Evolutionary conservation across 2,329 filamentous ascomycete genomes (phyloP), one percentile per base, ranked within the genome.

Genomic region (Fusarium oxysporum): DNA sequence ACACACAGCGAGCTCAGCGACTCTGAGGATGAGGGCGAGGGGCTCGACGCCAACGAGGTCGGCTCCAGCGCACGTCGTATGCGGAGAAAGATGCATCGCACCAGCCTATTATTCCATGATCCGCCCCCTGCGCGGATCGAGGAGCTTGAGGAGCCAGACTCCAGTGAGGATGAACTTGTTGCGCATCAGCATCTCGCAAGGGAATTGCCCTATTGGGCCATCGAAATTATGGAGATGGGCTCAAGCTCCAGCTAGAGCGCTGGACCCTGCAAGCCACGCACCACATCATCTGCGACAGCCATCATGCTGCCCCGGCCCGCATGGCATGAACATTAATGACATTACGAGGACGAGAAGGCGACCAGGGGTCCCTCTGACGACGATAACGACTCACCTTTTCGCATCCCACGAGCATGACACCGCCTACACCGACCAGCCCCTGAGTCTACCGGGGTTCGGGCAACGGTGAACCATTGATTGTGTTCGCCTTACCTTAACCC

Each of bases 1-100:
- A 88, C 86, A 32, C 85, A 88, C 71, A 87, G 84, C 75, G 87
- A 88, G 76, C 83, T 87, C 62, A 87, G 85, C 76, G 87, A 87
- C 69, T 85, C 85, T 13, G 86, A 87, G 67, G 80, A 83, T 63
- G 80, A 83, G 17, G 82, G 82, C 45, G 77, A 82, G 19, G 80
- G 80, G 23, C 79, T 82, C 43, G 85, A 86, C 41, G 81, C 80
- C 60, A 82, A 83, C 58, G 81, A 83, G 25, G 82, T 82, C 14
- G 86, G 85, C 19, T 86, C 83, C 19, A 86, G 85, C 69, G 86
- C 86, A 14, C 83, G 86, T 25, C 83, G 86, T 33, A 79, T 87
- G 65, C 82, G 83, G 59, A 84, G 87, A 68, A 83, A 85, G 43
- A 76, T 86, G 58, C 84, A 87, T 40, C 83, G 84, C 44, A 85